These are phyloP conservation scores for Pholiota adiposa DNA, from an alignment of 1,284 basidiomycete genomes.

Conservation along the genomic window DNA sequence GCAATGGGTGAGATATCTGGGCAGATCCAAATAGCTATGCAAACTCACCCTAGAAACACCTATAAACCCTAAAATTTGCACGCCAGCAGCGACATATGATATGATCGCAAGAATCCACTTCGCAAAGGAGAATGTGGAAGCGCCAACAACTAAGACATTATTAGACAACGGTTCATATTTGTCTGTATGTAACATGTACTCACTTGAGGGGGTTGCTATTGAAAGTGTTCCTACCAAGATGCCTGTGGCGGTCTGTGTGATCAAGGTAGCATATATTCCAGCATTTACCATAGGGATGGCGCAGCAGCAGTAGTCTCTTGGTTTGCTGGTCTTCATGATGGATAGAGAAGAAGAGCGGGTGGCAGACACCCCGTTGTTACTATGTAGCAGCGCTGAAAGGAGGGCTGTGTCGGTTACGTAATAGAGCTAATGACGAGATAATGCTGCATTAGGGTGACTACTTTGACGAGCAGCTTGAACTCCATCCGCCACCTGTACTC, in stretches of 20 bases:
- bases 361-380: constrained; percentile 8
- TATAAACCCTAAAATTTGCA: constrained; percentile 83
- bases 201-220: constrained; percentile 79
- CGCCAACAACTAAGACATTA: constrained; percentile 74
- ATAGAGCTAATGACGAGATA: too few species aligned
- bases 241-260: constrained; percentile 75
- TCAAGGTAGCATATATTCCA: constrained; percentile 82
- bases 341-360: constrained; percentile 18
- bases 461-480: constrained; percentile 10
- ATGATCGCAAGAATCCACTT: constrained; percentile 76
- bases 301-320: constrained; percentile 79
- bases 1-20: not conserved
- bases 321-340: constrained; percentile 50
- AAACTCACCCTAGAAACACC: constrained; percentile 73
- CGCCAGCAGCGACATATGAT: constrained; percentile 71
- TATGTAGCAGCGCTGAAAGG: constrained; percentile 9
- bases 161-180: constrained; percentile 13
- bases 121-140: constrained; percentile 75
- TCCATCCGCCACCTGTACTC: constrained; percentile 13
- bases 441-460: constrained; percentile 2
- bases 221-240: constrained; percentile 79
- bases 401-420: constrained; percentile 27
- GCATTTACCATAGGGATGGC: constrained; percentile 87
- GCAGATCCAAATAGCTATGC: constrained; percentile 2
- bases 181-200: constrained; percentile 29